Evolutionary conservation across 176 grass and related monocot species (phyloP), one percentile per base, ranked within the genome.

Genomic region (Oryza nivara): DNA sequence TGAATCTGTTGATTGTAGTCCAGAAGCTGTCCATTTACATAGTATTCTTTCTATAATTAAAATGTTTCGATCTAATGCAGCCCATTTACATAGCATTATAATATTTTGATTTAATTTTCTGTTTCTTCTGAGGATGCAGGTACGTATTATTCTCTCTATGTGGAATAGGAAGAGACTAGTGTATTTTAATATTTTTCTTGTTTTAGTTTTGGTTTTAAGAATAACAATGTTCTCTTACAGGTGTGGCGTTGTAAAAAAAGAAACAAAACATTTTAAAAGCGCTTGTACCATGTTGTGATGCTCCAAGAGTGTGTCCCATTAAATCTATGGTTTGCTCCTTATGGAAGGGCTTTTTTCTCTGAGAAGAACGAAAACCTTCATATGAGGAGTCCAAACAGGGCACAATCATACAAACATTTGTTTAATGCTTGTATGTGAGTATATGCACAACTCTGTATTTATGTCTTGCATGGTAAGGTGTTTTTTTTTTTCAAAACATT

Each of bases 381-480:
- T 60, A 45, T 56, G 34, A 81, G 78, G 88, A 89, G 78, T 89
- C 65, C 72, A 89, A 84, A 86, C 88, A 77, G 66, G 68, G 84
- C 79, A 86, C 88, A 67, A 56, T 75, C 72, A 67, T 82, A 72
- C 83, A 86, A 72, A 77, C 83, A 89, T 89, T 85, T 89, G 17
- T 82, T 82, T 89, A 86, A 77, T 85, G 78, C 83, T 89, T 89
- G 83, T 89, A 34, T 82, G 83, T 89, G 83, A 89, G 88, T 89
- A 82, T 41, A 82, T 86, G 83, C 67, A 19, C 68, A 73, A 82
- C 83, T 86, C 65, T 86, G 68, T 74, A 67, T 82, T 86, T 70
- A 72, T 82, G 52, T 58, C 46, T 81, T 47, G 54, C 19, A 58
- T 58, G 47, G 54, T 72, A 85, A 76, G 5, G 66, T 54, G 72